Evolutionary conservation across 352 stramenopile genomes (phyloP), one percentile per base, ranked within the genome.

Genomic region (Phytophthora fragariaefolia): DNA sequence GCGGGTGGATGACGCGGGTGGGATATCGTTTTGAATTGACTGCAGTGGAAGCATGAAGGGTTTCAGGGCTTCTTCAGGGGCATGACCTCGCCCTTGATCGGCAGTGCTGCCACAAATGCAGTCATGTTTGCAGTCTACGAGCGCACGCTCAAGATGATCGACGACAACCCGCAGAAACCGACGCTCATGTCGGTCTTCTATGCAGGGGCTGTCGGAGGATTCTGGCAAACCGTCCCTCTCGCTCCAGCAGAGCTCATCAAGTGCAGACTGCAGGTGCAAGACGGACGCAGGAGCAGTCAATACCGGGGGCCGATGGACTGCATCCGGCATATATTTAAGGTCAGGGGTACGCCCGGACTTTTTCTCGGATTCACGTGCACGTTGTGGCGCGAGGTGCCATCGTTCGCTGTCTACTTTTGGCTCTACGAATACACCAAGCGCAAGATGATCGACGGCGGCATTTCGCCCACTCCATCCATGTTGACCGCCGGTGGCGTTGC

Each of bases 101-200:
- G 86, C 38, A 96, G 85, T 51, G 86, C 87, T 17, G 90, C 82
- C 58, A 94, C 85, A n/a, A 96, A 93, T 66, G 88, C 88, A 26
- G 87, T 95, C 58, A 89, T 96, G 80, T 96, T 96, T 66, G 84
- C 85, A 9, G 76, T 81, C 10, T 94, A 95, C 42, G 88, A 94
- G 65, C 82, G 82, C 53, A 89, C 82, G 48, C 66, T 94, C 10
- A 80, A 79, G 15, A 48, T 76, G 24, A 85, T 93, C 22, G 85
- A 92, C 58, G 66, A 85, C 32, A 81, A 82, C 15, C 59, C 78
- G 13, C 58, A 84, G 26, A 66, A 76, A 1, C 82, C 86, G 22
- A 75, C 78, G 42, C 73, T 96, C 4, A 68, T 73, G 57, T 93
- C 88, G 4, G 83, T 96, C 22, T 86, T 92, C 30, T 78, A 74